Percentiles rank a stretch among this genome's conserved stretches.
Conservation (phyloP, 2,329 filamentous ascomycete genomes). For the Phialemonium atrogriseum region DNA sequence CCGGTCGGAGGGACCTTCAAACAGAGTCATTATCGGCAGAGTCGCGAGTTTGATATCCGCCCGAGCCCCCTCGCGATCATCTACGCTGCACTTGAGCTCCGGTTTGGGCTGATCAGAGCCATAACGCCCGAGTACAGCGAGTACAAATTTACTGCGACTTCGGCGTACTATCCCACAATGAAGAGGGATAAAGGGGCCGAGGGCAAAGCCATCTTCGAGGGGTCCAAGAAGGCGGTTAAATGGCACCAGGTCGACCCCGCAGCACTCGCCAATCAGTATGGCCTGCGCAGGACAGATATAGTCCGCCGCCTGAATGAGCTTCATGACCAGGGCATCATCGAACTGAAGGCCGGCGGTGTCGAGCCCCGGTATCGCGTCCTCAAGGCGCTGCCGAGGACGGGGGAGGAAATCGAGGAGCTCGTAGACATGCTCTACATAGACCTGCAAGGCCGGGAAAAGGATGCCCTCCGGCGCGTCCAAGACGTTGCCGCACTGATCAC, state of each 20-base stretch:
- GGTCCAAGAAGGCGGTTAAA: constrained; percentile 31
- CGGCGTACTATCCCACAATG: constrained; percentile 21
- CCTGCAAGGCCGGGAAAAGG: constrained; percentile 42
- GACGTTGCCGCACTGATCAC: constrained; percentile 47
- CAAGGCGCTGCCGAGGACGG: constrained; percentile 32
- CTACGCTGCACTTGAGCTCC: constrained; percentile 53
- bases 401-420: constrained; percentile 33
- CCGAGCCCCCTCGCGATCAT: constrained; percentile 40
- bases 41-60: constrained; percentile 45
- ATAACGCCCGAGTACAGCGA: constrained; percentile 48
- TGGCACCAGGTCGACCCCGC: constrained; percentile 42
- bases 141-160: constrained; percentile 39
- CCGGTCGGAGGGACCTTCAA: constrained; percentile 35
- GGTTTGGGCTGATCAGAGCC: constrained; percentile 46
- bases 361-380: constrained; percentile 45
- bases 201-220: constrained; percentile 32
- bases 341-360: constrained; percentile 43
- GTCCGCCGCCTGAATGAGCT: constrained; percentile 47
- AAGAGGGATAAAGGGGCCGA: constrained; percentile 29
- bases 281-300: constrained; percentile 35
- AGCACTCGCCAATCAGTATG: constrained; percentile 18
- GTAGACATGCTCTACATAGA: constrained; percentile 38
- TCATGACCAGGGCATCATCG: constrained; percentile 38
- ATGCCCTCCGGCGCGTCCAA: constrained; percentile 41
- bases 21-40: constrained; percentile 34